A percentile compares a stretch with the other conserved stretches of the same genome.
phyloP scores from a whole-genome alignment of 768 basidiomycete species.

The Mycena epipterygia region DNA sequence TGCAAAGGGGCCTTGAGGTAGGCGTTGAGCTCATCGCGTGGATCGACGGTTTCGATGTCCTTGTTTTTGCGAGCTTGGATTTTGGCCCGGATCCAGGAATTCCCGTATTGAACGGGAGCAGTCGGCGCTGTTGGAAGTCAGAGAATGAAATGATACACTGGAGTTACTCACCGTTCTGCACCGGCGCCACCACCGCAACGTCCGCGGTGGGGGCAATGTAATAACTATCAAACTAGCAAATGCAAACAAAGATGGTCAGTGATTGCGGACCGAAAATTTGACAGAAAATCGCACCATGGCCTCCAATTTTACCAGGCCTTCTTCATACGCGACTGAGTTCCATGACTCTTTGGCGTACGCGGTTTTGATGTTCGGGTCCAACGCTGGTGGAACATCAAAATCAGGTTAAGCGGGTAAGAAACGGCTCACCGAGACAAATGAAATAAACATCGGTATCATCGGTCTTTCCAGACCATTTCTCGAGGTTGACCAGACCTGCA shows the following conservation, averaged over 20 bases:
- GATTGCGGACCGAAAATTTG: background rate
- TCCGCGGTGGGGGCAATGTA: background rate
- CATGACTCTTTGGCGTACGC: background rate
- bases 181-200: background rate
- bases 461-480: slow-evolving; percentile 44
- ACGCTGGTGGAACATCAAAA: background rate
- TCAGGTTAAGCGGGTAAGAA: background rate
- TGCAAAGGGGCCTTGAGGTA: slow-evolving; percentile 10
- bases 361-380: slow-evolving; percentile 14
- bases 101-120: background rate
- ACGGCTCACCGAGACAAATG: slow-evolving; percentile 40
- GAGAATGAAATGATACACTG: background rate
- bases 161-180: background rate
- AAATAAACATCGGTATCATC: slow-evolving; percentile 42
- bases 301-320: background rate
- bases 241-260: background rate
- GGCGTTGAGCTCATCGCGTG: slow-evolving; percentile 5
- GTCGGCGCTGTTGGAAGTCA: background rate
- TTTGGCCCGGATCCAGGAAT: background rate
- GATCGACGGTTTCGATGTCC: background rate
- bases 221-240: background rate
- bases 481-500: slow-evolving; percentile 41
- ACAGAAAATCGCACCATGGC: background rate
- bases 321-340: background rate
- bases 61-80: slow-evolving; percentile 2